These are phyloP conservation scores for Tricholoma saponaceum DNA, from an alignment of 768 basidiomycete species.

Conservation along the genomic window DNA sequence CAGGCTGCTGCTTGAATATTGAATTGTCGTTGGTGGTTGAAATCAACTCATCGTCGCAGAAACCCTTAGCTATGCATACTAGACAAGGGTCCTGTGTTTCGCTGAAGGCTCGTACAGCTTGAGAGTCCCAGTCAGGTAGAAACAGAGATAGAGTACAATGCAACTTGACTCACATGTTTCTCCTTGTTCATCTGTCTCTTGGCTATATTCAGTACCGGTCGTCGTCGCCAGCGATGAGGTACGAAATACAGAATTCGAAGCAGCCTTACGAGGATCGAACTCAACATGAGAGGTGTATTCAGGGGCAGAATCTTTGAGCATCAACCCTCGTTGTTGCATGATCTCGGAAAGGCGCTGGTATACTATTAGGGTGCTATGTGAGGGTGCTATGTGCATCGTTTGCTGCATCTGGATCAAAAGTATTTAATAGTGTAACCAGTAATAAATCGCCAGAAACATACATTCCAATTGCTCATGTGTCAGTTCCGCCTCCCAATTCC, in stretches of 20 bases:
- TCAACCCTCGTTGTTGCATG: slow-evolving; percentile 22
- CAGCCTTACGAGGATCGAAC: background rate
- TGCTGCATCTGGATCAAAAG: slow-evolving; percentile 24
- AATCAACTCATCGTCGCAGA: slow-evolving; percentile 98
- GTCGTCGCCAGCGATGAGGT: background rate
- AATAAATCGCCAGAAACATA: slow-evolving; percentile 5
- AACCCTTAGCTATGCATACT: slow-evolving; percentile 97
- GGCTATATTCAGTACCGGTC: background rate
- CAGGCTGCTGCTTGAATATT: slow-evolving; percentile 99
- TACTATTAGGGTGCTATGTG: too few species aligned
- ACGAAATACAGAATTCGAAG: background rate
- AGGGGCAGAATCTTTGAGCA: slow-evolving; percentile 8
- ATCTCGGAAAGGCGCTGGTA: too few species aligned
- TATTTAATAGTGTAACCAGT: background rate
- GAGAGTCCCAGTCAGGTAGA: slow-evolving; percentile 4
- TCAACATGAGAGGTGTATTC: slow-evolving; percentile 7
- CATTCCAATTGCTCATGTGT: slow-evolving; percentile 22
- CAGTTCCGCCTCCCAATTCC: slow-evolving; percentile 32
- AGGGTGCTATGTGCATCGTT: too few species aligned
- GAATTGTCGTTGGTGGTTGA: slow-evolving; percentile 97
- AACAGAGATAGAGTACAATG: background rate
- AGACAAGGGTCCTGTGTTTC: slow-evolving; percentile 97
- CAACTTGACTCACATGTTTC: slow-evolving; percentile 71
- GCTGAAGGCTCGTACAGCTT: slow-evolving; percentile 95
- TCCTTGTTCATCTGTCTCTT: slow-evolving; percentile 52